phyloP scores from a whole-genome alignment of 306 rosid species.

The Prunus fruticosa region DNA sequence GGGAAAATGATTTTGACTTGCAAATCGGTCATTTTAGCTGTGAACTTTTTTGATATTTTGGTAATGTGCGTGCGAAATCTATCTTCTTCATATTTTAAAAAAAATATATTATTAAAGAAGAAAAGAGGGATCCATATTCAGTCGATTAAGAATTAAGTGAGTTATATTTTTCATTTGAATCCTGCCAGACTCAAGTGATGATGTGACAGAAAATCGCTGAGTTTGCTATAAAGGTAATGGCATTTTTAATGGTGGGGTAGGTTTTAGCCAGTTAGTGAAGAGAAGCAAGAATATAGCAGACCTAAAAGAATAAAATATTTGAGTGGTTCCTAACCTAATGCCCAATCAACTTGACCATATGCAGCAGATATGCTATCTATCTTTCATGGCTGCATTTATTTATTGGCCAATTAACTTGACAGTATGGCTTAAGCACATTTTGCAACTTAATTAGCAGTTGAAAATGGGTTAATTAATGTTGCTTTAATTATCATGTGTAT shows the following conservation, averaged over 20 bases:
- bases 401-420: too few relatives aligned
- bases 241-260: conserved; percentile 15
- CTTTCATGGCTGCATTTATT: neutral
- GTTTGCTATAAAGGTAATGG: neutral
- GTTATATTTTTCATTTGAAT: neutral
- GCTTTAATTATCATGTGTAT: neutral
- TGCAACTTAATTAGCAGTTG: too few relatives aligned
- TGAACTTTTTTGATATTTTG: too few relatives aligned
- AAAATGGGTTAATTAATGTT: conserved; percentile 5
- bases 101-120: neutral
- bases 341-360: neutral
- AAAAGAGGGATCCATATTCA: neutral
- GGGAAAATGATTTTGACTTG: accelerated
- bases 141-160: neutral
- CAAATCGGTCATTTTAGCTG: accelerated
- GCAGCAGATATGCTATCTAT: neutral
- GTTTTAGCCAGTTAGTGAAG: neutral
- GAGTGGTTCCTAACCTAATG: neutral
- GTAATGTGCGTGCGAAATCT: too few relatives aligned
- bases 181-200: conserved; percentile 3
- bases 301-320: neutral
- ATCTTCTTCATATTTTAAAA: accelerated
- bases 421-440: too few relatives aligned
- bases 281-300: conserved; percentile 5
- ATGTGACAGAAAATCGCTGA: neutral